Conservation (phyloP, 192 early-diverging fungal genomes). For the Borealophlyctis nickersoniae region DNA sequence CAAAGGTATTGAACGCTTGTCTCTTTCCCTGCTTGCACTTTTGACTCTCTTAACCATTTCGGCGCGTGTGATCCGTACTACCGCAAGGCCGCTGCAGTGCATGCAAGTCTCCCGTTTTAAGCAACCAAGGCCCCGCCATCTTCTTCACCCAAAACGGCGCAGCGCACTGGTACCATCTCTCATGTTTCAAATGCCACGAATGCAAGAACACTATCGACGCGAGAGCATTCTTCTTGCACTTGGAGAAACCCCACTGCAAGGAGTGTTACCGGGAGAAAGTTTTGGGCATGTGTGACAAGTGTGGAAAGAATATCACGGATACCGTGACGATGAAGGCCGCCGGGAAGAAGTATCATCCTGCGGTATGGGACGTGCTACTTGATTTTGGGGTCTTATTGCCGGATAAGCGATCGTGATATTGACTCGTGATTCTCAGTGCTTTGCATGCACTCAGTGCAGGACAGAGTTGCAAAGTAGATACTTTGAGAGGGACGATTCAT, state of each 20-base stretch:
- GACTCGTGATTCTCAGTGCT: slow-evolving; percentile 15
- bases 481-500: slow-evolving; percentile 17
- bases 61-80: no score
- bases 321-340: slow-evolving; percentile 18
- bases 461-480: slow-evolving; percentile 18
- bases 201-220: slow-evolving; percentile 16
- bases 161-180: slow-evolving; percentile 16
- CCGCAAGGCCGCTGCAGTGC: no score
- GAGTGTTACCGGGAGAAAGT: slow-evolving; percentile 16
- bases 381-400: background rate
- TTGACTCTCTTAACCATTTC: no score
- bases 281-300: slow-evolving; percentile 17
- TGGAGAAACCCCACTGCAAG: slow-evolving; percentile 14
- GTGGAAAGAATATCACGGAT: slow-evolving; percentile 11
- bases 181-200: slow-evolving; percentile 19
- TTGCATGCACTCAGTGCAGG: slow-evolving; percentile 19
- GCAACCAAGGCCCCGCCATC: slow-evolving; percentile 25
- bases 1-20: no score
- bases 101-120: no score
- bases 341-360: slow-evolving; percentile 21
- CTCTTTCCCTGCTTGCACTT: no score
- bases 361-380: slow-evolving; percentile 3
- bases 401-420: background rate
- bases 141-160: slow-evolving; percentile 23
- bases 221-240: slow-evolving; percentile 22